These are phyloP conservation scores for Phytophthora multivora DNA, from an alignment of 352 stramenopile genomes.

Conservation along the genomic window DNA sequence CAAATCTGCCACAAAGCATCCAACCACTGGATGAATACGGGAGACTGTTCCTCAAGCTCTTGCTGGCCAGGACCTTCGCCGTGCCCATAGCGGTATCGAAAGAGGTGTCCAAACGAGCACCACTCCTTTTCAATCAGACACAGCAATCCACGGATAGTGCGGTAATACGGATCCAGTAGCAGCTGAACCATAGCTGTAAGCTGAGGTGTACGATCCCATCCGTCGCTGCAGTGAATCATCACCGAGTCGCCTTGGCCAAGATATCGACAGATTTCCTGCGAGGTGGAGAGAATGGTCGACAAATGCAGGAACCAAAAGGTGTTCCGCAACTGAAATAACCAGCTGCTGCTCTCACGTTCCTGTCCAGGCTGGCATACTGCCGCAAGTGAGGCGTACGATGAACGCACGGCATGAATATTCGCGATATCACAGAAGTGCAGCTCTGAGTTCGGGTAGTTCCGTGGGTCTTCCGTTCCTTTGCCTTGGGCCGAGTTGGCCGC, in stretches of 20 bases:
- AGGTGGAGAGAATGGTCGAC: conserved; percentile 93
- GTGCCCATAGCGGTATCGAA: conserved; percentile 96
- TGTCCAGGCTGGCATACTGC: conserved; percentile 77
- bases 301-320: conserved; percentile 98
- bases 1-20: conserved; percentile 98
- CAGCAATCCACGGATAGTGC: conserved; percentile 95
- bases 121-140: conserved; percentile 99
- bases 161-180: conserved; percentile 98
- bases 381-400: conserved; percentile 81
- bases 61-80: conserved; percentile 93
- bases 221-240: conserved; percentile 99
- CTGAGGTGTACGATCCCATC: conserved; percentile 99
- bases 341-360: conserved; percentile 80
- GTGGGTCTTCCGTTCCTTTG: conserved; percentile 90
- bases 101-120: conserved; percentile 99
- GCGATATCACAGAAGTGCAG: conserved; percentile 98
- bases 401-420: conserved; percentile 99
- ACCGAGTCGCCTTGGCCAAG: conserved; percentile 94
- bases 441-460: conserved; percentile 95
- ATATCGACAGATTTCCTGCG: conserved; percentile 94
- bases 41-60: conserved; percentile 97
- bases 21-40: conserved; percentile 99
- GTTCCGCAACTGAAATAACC: conserved; percentile 90
- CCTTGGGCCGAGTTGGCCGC: conserved; percentile 85
- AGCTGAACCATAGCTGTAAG: conserved; percentile 95